phyloP scores from a whole-genome alignment of 768 basidiomycete genomes.

The Tricholoma hemisulphureum region DNA sequence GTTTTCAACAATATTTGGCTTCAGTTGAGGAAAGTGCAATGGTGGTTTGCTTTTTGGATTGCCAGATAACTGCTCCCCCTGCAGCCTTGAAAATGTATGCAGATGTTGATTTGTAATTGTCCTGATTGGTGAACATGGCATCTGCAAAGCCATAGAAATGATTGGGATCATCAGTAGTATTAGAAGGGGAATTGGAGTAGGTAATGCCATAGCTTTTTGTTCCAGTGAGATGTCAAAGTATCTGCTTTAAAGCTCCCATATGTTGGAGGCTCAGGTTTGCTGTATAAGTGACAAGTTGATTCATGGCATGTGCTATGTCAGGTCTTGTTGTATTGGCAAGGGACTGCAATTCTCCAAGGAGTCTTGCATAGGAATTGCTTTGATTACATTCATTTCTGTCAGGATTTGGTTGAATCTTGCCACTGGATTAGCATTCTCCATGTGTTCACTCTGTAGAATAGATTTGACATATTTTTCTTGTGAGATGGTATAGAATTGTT shows the following conservation, averaged over 20 bases:
- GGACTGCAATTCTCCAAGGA: not conserved
- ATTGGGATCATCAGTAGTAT: not conserved
- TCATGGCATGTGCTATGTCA: too few species aligned
- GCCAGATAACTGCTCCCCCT: slow-evolving; percentile 39
- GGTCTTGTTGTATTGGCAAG: not conserved
- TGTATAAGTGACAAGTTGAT: slow-evolving; percentile 1
- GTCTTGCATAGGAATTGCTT: slow-evolving; percentile 2
- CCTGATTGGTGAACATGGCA: not conserved
- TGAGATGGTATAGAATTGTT: not conserved
- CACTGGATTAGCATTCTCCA: not conserved
- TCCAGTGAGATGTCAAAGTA: not conserved
- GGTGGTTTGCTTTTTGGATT: slow-evolving; percentile 15
- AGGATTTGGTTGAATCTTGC: not conserved
- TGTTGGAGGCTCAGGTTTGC: not conserved
- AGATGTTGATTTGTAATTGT: slow-evolving; percentile 12
- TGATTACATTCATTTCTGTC: not conserved
- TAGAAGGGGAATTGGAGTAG: not conserved
- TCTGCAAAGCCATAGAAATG: not conserved
- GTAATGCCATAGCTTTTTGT: not conserved
- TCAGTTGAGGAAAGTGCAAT: not conserved
- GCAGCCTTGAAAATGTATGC: slow-evolving; percentile 31
- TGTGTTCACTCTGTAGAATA: not conserved
- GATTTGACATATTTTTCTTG: not conserved
- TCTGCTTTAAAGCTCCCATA: not conserved
- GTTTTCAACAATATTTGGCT: too few species aligned